phyloP scores from a whole-genome alignment of 2,329 filamentous ascomycete genomes.

The Cercospora sesami region DNA sequence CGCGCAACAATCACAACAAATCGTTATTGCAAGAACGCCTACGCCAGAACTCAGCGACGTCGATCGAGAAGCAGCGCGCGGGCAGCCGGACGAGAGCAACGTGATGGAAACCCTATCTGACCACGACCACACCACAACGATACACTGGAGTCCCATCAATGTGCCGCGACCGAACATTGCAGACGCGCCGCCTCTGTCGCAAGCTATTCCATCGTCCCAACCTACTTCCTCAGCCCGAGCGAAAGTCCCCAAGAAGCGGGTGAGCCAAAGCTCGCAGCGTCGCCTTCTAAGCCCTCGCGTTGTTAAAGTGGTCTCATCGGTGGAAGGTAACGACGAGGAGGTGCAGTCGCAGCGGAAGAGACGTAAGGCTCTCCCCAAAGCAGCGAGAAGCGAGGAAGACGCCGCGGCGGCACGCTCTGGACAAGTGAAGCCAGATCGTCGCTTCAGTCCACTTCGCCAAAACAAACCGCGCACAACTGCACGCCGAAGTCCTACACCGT shows the following conservation, averaged over 20 bases:
- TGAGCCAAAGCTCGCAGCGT: conserved; percentile 6
- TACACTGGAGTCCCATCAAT: conserved; percentile 9
- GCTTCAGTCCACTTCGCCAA: conserved; percentile 8
- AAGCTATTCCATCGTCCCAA: neutral
- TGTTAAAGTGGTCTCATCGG: neutral
- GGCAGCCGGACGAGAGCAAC: neutral
- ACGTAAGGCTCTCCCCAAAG: conserved; percentile 10
- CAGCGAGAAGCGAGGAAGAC: conserved; percentile 8
- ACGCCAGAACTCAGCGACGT: conserved; percentile 14
- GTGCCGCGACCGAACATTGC: neutral
- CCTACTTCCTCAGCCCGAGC: neutral
- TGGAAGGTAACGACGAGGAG: conserved; percentile 1
- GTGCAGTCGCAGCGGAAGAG: conserved; percentile 4
- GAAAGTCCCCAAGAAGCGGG: conserved; percentile 2
- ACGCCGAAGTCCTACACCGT: neutral
- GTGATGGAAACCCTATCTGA: conserved; percentile 2
- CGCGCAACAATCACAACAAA: conserved; percentile 13
- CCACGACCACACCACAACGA: conserved; percentile 3
- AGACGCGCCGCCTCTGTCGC: neutral
- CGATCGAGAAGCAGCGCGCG: neutral
- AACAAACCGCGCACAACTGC: neutral
- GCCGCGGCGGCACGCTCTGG: neutral
- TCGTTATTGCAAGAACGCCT: conserved; percentile 8
- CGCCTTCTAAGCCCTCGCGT: neutral
- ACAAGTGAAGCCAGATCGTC: neutral